Conservation (phyloP, 345 rosid species). For the Syzygium grande region DNA sequence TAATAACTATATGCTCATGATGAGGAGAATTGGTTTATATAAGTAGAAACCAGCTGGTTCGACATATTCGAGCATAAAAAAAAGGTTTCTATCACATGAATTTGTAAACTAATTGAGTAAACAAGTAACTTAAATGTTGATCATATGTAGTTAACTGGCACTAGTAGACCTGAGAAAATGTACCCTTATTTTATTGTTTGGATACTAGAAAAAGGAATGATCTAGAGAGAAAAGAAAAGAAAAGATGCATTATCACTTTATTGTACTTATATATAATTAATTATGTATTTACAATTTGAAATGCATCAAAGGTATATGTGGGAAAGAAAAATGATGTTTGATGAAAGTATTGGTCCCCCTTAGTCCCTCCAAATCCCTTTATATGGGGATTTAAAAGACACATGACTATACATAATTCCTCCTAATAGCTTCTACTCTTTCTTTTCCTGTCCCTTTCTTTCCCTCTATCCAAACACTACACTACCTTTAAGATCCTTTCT, state of each 20-base stretch:
- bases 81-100: too few species aligned
- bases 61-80: neutral
- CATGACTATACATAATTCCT: neutral
- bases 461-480: neutral
- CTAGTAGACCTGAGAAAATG: too few species aligned
- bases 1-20: neutral
- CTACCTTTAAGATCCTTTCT: neutral
- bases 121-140: too few species aligned
- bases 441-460: neutral
- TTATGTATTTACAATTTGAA: too few species aligned
- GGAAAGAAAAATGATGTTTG: neutral
- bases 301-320: neutral
- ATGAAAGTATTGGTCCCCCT: neutral
- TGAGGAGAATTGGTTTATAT: neutral
- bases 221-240: neutral
- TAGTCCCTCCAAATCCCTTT: too few species aligned
- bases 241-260: neutral
- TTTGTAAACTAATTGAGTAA: too few species aligned
- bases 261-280: too few species aligned
- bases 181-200: too few species aligned
- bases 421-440: accelerated
- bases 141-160: too few species aligned
- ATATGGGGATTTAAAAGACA: neutral
- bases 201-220: neutral
- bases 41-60: neutral